Conservation (phyloP, 257 asterid species). For the Lycium barbarum region DNA sequence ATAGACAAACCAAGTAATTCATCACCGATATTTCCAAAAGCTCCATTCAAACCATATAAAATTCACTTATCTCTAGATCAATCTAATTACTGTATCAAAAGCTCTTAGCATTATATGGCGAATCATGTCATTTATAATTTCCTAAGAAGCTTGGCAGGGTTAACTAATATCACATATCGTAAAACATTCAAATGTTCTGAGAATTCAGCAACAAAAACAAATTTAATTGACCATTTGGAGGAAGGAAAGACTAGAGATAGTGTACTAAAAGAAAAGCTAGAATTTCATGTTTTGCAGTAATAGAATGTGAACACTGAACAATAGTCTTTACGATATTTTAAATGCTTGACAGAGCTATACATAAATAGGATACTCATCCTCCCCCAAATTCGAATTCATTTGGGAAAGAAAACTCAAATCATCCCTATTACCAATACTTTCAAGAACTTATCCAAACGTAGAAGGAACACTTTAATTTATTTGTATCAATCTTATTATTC, state of each 20-base stretch:
- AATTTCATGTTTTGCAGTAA: slow-evolving; percentile 3
- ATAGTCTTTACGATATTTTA: neutral
- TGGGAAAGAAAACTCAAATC: neutral
- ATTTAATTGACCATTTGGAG: neutral
- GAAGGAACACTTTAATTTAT: slow-evolving; percentile 5
- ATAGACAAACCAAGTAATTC: neutral
- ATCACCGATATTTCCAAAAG: neutral
- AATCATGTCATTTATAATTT: neutral
- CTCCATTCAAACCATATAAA: slow-evolving; percentile 10
- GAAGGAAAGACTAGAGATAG: neutral
- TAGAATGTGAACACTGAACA: slow-evolving; percentile 9
- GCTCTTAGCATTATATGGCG: neutral
- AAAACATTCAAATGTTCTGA: neutral
- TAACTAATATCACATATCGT: neutral
- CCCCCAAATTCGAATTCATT: neutral
- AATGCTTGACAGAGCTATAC: neutral
- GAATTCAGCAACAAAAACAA: neutral
- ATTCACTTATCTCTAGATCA: neutral
- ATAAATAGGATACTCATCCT: neutral
- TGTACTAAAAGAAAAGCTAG: neutral
- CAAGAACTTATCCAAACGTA: neutral
- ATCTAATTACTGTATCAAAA: neutral
- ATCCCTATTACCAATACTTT: neutral
- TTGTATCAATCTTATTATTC: slow-evolving; percentile 19
- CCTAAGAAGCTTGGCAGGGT: neutral